Conservation (phyloP, 192 early-diverging fungal genomes). For the Gonapodya prolifera region DNA sequence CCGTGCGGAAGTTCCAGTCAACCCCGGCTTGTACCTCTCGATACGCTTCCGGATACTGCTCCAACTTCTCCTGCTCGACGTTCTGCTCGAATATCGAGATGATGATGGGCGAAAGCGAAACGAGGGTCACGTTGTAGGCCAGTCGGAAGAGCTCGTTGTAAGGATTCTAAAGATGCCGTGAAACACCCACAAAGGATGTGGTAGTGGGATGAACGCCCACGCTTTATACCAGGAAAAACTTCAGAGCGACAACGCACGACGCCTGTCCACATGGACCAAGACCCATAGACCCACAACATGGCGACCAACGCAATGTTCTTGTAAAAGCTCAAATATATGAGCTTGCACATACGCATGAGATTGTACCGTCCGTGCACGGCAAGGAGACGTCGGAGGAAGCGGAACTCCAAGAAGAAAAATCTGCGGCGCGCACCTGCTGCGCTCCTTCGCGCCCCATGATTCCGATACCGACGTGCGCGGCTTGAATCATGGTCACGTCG, state of each 20-base stretch:
- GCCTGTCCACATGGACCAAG: conserved; percentile 28
- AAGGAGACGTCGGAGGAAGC: conserved; percentile 30
- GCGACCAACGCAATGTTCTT: conserved; percentile 41
- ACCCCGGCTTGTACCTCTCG: background rate
- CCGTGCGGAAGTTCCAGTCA: background rate
- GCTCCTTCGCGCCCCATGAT: conserved; percentile 43
- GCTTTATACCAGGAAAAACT: too few relatives aligned
- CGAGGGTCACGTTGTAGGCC: conserved; percentile 36
- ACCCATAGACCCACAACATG: conserved; percentile 34
- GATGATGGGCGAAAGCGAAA: conserved; percentile 31
- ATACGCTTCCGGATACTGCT: conserved; percentile 28
- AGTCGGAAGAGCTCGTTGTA: conserved; percentile 40
- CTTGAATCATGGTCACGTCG: conserved; percentile 53
- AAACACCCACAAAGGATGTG: conserved; percentile 27
- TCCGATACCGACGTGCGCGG: conserved; percentile 20
- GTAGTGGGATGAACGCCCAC: conserved; percentile 33
- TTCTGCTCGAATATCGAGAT: conserved; percentile 33
- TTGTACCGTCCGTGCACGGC: conserved; percentile 38
- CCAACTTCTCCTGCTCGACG: conserved; percentile 18
- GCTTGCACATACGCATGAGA: conserved; percentile 19
- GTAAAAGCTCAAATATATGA: conserved; percentile 42
- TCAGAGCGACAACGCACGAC: too few relatives aligned
- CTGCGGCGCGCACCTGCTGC: conserved; percentile 40
- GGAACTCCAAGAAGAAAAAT: conserved; percentile 44
- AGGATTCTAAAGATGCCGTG: too few relatives aligned